Conservation (phyloP, 306 rosid genomes). For the Canavalia gladiata region DNA sequence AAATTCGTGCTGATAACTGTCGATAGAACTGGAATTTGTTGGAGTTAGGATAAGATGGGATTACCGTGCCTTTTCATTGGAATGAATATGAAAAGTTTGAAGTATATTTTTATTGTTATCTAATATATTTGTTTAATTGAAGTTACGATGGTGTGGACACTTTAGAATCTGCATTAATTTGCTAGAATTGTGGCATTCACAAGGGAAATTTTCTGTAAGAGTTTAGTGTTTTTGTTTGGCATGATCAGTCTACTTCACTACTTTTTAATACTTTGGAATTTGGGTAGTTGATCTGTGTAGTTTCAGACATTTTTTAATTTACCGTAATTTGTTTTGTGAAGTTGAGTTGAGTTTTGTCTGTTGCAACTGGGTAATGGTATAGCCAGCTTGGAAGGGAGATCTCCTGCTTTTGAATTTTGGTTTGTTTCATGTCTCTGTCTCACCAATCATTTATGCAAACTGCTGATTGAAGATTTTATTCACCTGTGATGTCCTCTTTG, state of each 20-base stretch:
- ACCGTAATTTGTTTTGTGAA: not conserved
- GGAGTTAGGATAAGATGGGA: not conserved
- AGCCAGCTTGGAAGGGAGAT: not conserved
- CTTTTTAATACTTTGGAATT: not conserved
- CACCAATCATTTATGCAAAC: not conserved
- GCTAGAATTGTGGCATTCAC: not conserved
- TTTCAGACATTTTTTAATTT: constrained; percentile 2
- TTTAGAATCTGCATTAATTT: not conserved
- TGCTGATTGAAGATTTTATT: constrained; percentile 12
- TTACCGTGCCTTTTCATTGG: not conserved
- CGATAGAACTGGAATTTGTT: not conserved
- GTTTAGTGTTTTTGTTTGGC: not conserved
- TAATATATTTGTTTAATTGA: not conserved
- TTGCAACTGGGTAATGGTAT: not conserved
- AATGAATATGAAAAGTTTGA: not conserved
- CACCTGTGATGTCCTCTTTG: constrained; percentile 10
- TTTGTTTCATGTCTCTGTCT: not conserved
- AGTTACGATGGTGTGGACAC: too few relatives aligned
- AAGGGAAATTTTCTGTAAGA: not conserved
- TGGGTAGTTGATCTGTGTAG: not conserved
- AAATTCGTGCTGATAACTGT: not conserved
- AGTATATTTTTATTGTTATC: not conserved
- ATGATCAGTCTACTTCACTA: not conserved
- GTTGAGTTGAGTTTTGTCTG: constrained; percentile 30
- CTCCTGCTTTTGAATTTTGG: not conserved